Evolutionary conservation across 1,284 basidiomycete species (phyloP).

Genomic region (Fomitopsis palustris): DNA sequence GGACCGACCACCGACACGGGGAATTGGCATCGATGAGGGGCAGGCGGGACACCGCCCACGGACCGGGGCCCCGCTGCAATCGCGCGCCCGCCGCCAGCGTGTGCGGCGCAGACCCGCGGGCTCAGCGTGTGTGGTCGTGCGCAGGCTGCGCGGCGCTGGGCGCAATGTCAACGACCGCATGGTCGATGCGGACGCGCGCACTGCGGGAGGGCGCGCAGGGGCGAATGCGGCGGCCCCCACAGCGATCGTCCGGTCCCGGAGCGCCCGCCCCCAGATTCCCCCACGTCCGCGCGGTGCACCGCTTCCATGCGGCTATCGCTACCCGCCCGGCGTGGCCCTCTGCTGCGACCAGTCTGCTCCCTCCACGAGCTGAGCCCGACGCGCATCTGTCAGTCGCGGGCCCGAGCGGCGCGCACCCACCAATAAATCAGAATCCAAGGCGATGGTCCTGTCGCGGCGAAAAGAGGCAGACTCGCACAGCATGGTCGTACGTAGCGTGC

Average conservation of each 20-base stretch:
- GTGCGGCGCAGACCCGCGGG: not conserved
- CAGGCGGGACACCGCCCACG: not conserved
- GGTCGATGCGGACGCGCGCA: not conserved
- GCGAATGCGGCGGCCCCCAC: not conserved
- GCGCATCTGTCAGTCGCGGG: not conserved
- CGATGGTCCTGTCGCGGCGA: not conserved
- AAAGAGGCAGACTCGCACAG: not conserved
- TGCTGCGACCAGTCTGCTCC: not conserved
- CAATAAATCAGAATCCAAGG: not conserved
- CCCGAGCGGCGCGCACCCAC: not conserved
- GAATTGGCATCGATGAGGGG: slow-evolving; percentile 4
- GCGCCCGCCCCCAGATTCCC: not conserved
- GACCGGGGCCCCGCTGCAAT: not conserved
- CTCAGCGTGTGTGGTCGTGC: not conserved
- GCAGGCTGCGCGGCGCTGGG: not conserved
- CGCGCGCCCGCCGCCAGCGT: not conserved
- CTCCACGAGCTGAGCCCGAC: not conserved
- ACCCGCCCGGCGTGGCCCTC: not conserved
- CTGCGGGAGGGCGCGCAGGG: not conserved
- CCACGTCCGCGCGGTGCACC: not conserved
- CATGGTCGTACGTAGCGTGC: not conserved
- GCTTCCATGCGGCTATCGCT: not conserved
- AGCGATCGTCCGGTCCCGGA: not conserved
- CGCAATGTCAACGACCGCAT: not conserved
- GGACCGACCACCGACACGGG: not conserved